phyloP scores from a whole-genome alignment of 169 alveolate genomes.

The Babesia caballi region DNA sequence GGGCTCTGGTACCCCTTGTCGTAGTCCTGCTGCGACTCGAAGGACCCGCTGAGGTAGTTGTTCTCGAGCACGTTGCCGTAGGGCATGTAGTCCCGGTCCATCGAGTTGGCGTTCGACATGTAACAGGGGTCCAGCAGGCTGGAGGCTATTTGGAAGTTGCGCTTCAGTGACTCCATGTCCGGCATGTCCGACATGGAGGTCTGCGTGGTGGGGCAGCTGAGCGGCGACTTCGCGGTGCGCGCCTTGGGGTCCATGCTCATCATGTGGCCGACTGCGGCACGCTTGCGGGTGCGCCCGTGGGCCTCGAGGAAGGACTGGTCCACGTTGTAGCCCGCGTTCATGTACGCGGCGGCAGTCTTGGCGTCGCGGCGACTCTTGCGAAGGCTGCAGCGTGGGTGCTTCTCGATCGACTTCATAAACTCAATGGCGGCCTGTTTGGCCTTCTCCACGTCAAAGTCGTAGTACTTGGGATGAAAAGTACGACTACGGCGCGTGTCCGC shows the following conservation, averaged over 20 bases:
- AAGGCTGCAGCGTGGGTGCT: conserved; percentile 71
- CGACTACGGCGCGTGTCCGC: conserved; percentile 76
- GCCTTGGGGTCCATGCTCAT: background rate
- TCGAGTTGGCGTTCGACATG: background rate
- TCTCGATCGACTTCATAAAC: conserved; percentile 75
- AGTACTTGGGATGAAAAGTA: conserved; percentile 81
- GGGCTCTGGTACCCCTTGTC: conserved; percentile 25
- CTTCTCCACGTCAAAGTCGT: conserved; percentile 77
- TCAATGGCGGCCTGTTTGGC: conserved; percentile 80
- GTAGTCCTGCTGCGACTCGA: conserved; percentile 31
- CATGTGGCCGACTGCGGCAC: background rate
- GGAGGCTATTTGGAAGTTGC: conserved; percentile 8
- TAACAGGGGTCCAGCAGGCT: conserved; percentile 25
- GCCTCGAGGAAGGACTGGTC: background rate
- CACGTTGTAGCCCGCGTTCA: background rate
- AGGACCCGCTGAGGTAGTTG: conserved; percentile 34
- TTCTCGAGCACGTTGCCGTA: background rate
- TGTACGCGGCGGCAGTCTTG: conserved; percentile 6
- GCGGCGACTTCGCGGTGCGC: background rate
- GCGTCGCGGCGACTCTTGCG: conserved; percentile 58
- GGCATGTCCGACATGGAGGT: background rate
- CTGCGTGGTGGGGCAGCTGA: background rate
- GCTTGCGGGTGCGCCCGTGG: conserved; percentile 11
- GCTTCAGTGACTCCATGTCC: conserved; percentile 3
- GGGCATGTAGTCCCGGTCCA: conserved; percentile 8